Evolutionary conservation across 2,329 filamentous ascomycete species (phyloP), one percentile per base, ranked within the genome.

Genomic region (Falciphora oryzae): DNA sequence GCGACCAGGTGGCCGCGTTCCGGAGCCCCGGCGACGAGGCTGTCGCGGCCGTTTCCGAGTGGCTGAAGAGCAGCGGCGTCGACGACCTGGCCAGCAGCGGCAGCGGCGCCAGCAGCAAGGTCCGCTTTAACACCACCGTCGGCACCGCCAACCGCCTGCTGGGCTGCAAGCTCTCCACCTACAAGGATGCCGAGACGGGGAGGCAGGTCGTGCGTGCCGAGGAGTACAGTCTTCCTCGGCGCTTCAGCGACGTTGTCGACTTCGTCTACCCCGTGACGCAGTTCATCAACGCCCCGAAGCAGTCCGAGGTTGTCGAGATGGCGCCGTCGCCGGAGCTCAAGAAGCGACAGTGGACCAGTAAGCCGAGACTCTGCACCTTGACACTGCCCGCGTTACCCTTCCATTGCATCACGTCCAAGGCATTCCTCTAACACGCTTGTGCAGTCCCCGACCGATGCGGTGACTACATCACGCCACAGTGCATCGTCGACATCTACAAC

Each of bases 261-360:
- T 79, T 88, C 70, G 84, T 90, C 61, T 85, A 89, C 72, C 87
- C 87, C 0, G 89, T 87, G 0, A 89, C 85, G 4, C 79, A 83
- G 56, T 90, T 89, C 66, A 72, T 82, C 64, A 81, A 73, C 63
- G 72, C 76, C 10, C 68, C 75, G 58, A 68, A 74, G 60, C 69
- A 71, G 32, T 61, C 75, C 13, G 68, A 69, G 25, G 61, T 63
- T 3, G 65, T 67, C 13, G 64, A 68, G 35, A 61, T 64, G 25
- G 61, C 64, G 25, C 68, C 69, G 13, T 67, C 68, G 11, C 8
- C 60, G 13, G 60, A 53, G 2, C 3, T 53, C 18, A 13, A 22
- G 14, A 53, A 53, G 44, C 44, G 44, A 8, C 44, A 53, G 44
- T 18, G 5, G 11, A 11, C 11, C 11, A 11, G 32, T 32, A 11